Conservation (phyloP, 805 yeast genomes). For the Teunomyces tritomae region DNA sequence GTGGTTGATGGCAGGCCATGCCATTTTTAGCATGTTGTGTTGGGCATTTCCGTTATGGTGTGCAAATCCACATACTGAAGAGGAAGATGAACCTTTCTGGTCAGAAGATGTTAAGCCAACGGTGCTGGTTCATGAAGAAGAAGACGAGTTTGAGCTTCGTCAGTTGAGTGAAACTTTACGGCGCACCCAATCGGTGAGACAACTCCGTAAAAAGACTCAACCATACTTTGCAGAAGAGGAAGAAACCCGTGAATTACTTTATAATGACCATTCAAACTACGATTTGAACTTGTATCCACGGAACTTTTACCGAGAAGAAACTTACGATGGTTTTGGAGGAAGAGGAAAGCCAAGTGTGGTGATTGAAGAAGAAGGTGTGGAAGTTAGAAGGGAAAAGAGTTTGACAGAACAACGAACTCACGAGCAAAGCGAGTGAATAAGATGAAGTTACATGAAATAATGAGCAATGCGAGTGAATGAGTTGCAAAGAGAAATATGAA, state of each 20-base stretch:
- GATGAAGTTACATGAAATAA: neutral
- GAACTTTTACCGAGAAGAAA: slow-evolving; percentile 21
- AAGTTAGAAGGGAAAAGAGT: neutral
- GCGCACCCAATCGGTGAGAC: slow-evolving; percentile 21
- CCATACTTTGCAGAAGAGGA: slow-evolving; percentile 12
- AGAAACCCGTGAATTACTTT: slow-evolving; percentile 21
- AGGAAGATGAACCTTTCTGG: slow-evolving; percentile 14
- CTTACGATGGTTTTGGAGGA: slow-evolving; percentile 16
- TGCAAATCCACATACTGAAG: slow-evolving; percentile 42
- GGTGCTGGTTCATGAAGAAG: slow-evolving; percentile 7
- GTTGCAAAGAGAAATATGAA: too few relatives aligned
- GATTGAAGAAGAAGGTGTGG: neutral
- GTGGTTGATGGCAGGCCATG: slow-evolving; percentile 28
- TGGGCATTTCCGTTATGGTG: slow-evolving; percentile 50
- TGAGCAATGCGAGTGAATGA: too few relatives aligned
- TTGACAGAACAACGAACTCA: neutral
- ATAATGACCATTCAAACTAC: slow-evolving; percentile 10
- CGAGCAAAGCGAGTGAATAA: neutral
- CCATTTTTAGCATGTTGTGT: slow-evolving; percentile 24
- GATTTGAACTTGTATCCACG: slow-evolving; percentile 2
- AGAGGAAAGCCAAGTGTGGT: neutral
- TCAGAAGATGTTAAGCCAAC: neutral
- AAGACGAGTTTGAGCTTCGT: slow-evolving; percentile 30
- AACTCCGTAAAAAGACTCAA: neutral
- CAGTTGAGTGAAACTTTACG: slow-evolving; percentile 37